Evolutionary conservation across 2,329 filamentous ascomycete species (phyloP), one percentile per base, ranked within the genome.

Genomic region (Lecanicillium sp.): DNA sequence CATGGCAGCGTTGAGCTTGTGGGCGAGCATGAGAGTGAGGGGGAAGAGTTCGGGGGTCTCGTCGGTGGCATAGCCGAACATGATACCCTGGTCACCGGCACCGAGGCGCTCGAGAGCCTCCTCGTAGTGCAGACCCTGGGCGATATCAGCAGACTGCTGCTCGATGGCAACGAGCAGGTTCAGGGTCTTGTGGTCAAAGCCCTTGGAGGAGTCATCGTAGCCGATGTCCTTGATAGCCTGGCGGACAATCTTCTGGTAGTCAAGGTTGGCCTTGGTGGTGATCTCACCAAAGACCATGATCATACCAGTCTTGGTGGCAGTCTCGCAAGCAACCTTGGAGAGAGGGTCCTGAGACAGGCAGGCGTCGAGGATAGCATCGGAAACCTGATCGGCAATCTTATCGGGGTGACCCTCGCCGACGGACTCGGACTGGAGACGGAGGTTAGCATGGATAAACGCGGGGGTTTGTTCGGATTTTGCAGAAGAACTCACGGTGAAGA

Each of bases 171-270:
- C 89, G 55, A 96, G 81, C 60, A 98, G 79, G 75, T 95, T 96
- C 75, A 85, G 90, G 54, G 92, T 98, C 83, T 96, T 96, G 87
- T 95, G 95, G 75, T 98, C 92, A 70, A 98, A 98, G 48, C 92
- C 92, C 82, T 98, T 98, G 57, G 78, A 75, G 41, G 92, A 96
- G 68, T 84, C 79, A 71, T 98, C 92, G 71, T 96, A 98, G 57
- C 92, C 92, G 61, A 98, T 98, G 63, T 94, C 90, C 80, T 95
- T 90, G 79, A 98, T 88, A 63, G 89, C 80, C 49, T 81, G 69
- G 66, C 92, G 90, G 66, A 98, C 87, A 57, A 95, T 76, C 75
- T 89, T 94, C 70, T 98, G 92, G 83, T 95, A 98, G 77, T 98
- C 92, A 55, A 96, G 73, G 53, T 73, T 76, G 68, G 90, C 82